These are phyloP conservation scores for Lablab purpureus DNA, from an alignment of 306 rosid species.

Conservation along the genomic window DNA sequence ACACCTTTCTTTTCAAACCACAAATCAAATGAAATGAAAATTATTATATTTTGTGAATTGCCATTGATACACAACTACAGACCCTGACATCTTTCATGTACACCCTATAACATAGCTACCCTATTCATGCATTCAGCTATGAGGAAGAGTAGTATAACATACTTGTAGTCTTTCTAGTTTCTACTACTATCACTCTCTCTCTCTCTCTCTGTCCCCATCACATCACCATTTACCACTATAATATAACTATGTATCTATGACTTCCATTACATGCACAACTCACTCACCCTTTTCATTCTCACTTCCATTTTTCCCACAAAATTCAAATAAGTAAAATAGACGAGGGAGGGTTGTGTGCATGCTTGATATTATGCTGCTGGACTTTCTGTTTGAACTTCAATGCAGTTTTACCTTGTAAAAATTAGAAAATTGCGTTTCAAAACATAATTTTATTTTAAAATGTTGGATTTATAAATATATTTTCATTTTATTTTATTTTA, in stretches of 20 bases:
- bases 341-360: too few species aligned
- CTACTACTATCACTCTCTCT: not conserved
- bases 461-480: too few species aligned
- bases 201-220: conserved; percentile 12
- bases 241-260: not conserved
- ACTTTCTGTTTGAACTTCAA: too few species aligned
- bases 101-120: conserved; percentile 19
- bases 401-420: too few species aligned
- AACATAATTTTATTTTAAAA: too few species aligned
- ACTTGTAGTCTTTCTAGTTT: not conserved
- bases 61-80: not conserved
- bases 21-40: not conserved
- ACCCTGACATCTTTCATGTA: conserved; percentile 5
- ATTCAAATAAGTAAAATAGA: too few species aligned
- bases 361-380: too few species aligned
- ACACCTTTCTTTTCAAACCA: conserved; percentile 63
- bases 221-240: not conserved
- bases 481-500: too few species aligned
- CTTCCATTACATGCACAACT: not conserved
- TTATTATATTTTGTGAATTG: not conserved
- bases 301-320: too few species aligned
- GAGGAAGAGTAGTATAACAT: not conserved
- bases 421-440: too few species aligned
- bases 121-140: conserved; percentile 17
- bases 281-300: too few species aligned